Conservation (phyloP, 164 flowering plant species). For the Magnolia kwangsiensis region DNA sequence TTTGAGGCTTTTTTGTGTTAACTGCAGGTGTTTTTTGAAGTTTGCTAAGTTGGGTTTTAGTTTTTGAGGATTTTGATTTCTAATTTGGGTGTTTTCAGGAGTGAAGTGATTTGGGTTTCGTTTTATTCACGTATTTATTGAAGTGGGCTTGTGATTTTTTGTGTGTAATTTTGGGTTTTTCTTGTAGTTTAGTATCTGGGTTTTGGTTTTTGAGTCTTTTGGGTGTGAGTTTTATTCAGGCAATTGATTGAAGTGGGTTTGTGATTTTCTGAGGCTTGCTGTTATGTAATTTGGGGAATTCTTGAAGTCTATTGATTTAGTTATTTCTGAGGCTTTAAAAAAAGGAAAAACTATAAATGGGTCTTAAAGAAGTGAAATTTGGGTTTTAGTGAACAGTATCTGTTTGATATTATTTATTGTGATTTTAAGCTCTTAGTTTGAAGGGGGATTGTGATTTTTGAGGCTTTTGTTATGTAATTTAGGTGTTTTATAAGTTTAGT, state of each 20-base stretch:
- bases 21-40: too few species aligned
- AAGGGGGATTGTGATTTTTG: background rate
- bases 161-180: too few species aligned
- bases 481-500: background rate
- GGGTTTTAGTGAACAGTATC: background rate
- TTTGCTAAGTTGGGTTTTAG: too few species aligned
- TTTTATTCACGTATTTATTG: too few species aligned
- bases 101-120: conserved; percentile 6
- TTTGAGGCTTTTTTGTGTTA: too few species aligned
- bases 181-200: too few species aligned
- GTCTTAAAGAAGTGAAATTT: too few species aligned
- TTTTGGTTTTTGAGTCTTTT: background rate
- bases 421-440: background rate
- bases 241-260: background rate
- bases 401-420: background rate
- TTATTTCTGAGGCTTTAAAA: too few species aligned
- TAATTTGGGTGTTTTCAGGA: conserved; percentile 10
- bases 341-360: too few species aligned
- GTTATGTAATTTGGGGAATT: background rate
- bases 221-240: conserved; percentile 10
- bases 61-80: too few species aligned
- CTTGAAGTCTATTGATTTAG: background rate
- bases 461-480: background rate
- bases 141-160: too few species aligned
- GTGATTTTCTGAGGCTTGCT: background rate